These are phyloP conservation scores for Colletotrichum endophyticum DNA, from an alignment of 2,329 filamentous ascomycete species.

Conservation along the genomic window DNA sequence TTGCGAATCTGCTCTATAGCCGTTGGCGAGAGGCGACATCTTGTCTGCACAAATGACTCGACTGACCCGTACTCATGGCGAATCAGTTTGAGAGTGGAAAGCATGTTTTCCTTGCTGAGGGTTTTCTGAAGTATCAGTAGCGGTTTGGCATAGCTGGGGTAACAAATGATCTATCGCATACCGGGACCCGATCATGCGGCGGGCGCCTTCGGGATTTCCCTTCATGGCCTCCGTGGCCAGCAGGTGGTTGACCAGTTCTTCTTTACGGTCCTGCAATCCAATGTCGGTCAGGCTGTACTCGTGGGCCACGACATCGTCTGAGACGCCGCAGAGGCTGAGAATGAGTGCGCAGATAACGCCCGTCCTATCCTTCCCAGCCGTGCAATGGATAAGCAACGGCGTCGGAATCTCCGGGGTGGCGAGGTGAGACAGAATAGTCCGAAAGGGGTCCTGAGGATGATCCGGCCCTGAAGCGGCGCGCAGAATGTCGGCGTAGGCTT, in stretches of 20 bases:
- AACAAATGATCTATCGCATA: conserved; percentile 28
- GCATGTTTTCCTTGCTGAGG: conserved; percentile 51
- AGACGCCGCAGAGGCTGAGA: conserved; percentile 66
- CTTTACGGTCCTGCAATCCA: conserved; percentile 60
- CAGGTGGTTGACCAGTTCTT: conserved; percentile 54
- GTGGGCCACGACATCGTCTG: conserved; percentile 61
- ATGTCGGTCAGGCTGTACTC: conserved; percentile 73
- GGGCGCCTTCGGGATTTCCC: conserved; percentile 48
- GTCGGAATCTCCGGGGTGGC: conserved; percentile 38
- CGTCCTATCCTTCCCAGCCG: conserved; percentile 79
- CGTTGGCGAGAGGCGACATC: conserved; percentile 61
- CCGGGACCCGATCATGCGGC: conserved; percentile 49
- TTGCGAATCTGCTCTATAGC: conserved; percentile 58
- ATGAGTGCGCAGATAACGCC: conserved; percentile 73
- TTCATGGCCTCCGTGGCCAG: conserved; percentile 54
- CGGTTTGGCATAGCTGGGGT: not conserved
- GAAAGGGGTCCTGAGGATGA: conserved; percentile 44
- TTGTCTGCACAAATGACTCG: conserved; percentile 65
- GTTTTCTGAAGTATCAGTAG: not conserved
- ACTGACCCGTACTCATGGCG: conserved; percentile 65
- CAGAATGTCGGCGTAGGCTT: conserved; percentile 68
- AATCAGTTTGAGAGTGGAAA: conserved; percentile 58
- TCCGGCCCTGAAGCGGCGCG: conserved; percentile 45
- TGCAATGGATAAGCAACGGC: conserved; percentile 73
- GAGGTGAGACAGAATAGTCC: conserved; percentile 60